Evolutionary conservation across 75 land plant species (phyloP).

Genomic region (Larix kaempferi): DNA sequence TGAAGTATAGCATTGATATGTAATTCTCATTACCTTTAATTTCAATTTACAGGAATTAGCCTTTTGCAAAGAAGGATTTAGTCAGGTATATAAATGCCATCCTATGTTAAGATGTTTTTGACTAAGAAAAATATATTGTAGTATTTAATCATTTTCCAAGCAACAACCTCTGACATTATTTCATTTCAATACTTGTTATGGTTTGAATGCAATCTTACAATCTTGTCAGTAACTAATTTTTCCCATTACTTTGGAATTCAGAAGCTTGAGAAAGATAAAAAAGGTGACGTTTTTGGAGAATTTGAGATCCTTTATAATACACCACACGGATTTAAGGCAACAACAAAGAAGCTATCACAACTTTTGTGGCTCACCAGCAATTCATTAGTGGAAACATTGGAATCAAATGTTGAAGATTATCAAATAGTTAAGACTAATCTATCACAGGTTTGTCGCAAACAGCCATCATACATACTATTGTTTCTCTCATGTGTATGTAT

Average conservation of each 20-base stretch:
- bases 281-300: too few species aligned
- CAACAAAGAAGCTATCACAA: too few species aligned
- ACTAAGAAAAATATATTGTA: neutral
- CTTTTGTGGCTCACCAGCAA: constrained; percentile 47
- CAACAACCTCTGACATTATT: neutral
- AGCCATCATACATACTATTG: neutral
- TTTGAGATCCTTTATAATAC: too few species aligned
- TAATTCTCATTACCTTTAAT: neutral
- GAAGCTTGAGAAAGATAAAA: constrained; percentile 29
- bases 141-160: neutral
- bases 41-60: neutral
- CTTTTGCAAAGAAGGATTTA: neutral
- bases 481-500: neutral
- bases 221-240: neutral
- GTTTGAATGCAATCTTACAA: neutral
- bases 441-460: constrained; percentile 34
- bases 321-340: too few species aligned
- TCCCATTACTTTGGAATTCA: constrained; percentile 4
- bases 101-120: neutral
- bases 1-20: neutral
- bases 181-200: neutral
- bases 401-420: constrained; percentile 47
- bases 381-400: constrained; percentile 41
- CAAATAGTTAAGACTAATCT: constrained; percentile 61
- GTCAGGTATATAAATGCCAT: neutral